A percentile compares a stretch with the other conserved stretches of the same genome.
Evolutionary conservation across 1,139 yeast genomes (phyloP).

Genomic region (Taphrina populina): DNA sequence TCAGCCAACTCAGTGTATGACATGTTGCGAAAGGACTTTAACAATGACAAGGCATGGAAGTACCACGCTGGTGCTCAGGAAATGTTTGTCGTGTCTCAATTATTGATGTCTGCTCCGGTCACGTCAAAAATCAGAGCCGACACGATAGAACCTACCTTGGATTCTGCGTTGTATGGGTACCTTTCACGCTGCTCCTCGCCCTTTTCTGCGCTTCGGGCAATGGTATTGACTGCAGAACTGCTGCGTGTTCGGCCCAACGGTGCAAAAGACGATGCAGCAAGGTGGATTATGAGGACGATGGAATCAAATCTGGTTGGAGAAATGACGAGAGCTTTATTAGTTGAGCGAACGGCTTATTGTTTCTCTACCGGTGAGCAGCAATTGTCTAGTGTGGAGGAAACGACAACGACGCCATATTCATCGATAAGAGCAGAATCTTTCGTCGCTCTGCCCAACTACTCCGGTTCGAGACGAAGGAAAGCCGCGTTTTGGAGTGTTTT

Average conservation of each 20-base stretch:
- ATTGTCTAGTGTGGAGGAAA: conserved; percentile 13
- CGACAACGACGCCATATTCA: too few species aligned
- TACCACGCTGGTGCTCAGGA: conserved; percentile 85
- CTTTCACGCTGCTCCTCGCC: conserved; percentile 65
- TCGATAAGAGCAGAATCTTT: not conserved
- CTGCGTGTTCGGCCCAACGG: conserved; percentile 27
- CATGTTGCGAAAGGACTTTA: conserved; percentile 71
- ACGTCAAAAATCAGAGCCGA: conserved; percentile 62
- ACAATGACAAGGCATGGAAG: conserved; percentile 76
- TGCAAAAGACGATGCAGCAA: conserved; percentile 29
- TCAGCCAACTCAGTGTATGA: conserved; percentile 85
- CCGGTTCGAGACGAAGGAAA: conserved; percentile 57
- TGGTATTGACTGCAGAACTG: conserved; percentile 37
- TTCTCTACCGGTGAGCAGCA: conserved; percentile 36
- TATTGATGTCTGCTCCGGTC: conserved; percentile 67
- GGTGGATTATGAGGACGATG: conserved; percentile 30
- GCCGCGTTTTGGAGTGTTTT: conserved; percentile 76
- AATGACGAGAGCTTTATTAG: conserved; percentile 38
- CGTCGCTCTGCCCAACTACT: not conserved
- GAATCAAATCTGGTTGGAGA: conserved; percentile 21
- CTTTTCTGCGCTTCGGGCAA: conserved; percentile 58
- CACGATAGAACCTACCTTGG: conserved; percentile 64
- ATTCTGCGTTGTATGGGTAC: conserved; percentile 62
- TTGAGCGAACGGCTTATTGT: conserved; percentile 38
- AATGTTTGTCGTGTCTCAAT: conserved; percentile 72